Evolutionary conservation across 495 filamentous ascomycete species (phyloP).

Genomic region (Penicillium canescens): DNA sequence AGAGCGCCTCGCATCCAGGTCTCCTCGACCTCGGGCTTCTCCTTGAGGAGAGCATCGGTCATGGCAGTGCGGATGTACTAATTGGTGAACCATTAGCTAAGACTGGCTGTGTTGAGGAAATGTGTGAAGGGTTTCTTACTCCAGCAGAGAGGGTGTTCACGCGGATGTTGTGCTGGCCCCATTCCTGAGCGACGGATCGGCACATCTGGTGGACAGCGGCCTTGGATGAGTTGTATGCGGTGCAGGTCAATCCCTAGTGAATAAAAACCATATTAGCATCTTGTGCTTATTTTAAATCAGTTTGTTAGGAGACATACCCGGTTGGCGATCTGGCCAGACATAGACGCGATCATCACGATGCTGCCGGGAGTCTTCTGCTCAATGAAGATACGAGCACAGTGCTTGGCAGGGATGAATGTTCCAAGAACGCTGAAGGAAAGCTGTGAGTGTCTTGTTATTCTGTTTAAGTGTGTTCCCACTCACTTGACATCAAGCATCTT

Average conservation of each 20-base stretch:
- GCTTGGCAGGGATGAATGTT: slow-evolving; percentile 70
- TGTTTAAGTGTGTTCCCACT: neutral
- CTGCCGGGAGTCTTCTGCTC: slow-evolving; percentile 52
- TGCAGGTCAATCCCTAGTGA: slow-evolving; percentile 55
- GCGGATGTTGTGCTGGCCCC: slow-evolving; percentile 44
- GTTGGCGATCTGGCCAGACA: slow-evolving; percentile 80
- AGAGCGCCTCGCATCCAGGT: slow-evolving; percentile 38
- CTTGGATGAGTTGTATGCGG: slow-evolving; percentile 69
- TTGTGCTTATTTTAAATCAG: neutral
- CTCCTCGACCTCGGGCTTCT: slow-evolving; percentile 60
- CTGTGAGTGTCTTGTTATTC: neutral
- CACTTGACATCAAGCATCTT: slow-evolving; percentile 68
- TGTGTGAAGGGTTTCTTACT: slow-evolving; percentile 1
- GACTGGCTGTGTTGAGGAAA: slow-evolving; percentile 14
- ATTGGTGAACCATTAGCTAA: slow-evolving; percentile 19
- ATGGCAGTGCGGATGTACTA: slow-evolving; percentile 41
- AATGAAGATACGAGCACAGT: slow-evolving; percentile 68
- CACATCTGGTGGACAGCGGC: slow-evolving; percentile 65
- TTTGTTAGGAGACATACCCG: slow-evolving; percentile 22
- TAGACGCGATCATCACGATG: slow-evolving; percentile 72
- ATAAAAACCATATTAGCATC: neutral
- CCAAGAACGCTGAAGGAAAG: slow-evolving; percentile 55
- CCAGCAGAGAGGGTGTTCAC: slow-evolving; percentile 51
- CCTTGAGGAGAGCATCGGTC: slow-evolving; percentile 35
- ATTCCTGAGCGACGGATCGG: slow-evolving; percentile 67